Base-by-base conservation (phyloP, 2,329 filamentous ascomycete genomes). In the Sclerotinia minor region DNA sequence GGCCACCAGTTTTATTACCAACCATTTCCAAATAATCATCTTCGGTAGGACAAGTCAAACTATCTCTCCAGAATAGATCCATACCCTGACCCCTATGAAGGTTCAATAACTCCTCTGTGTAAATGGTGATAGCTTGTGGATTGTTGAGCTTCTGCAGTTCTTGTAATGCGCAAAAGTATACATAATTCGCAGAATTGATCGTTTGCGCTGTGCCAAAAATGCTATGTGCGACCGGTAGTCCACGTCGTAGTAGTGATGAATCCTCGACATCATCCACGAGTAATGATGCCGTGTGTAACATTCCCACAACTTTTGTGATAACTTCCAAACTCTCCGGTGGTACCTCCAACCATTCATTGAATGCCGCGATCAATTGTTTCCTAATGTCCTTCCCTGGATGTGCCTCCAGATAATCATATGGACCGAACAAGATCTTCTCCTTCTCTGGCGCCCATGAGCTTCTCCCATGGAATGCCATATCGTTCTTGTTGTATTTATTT, bases 1-100 rank as follows among this genome's bases (percentile, higher is more conserved):
- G 83, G 0, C 92, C 92, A 64, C 92, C 92, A 0, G 92, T 96
- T 81, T 96, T 96, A 80, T 96, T 94, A 74, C 87, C 87, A 15
- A 96, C 92, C 92, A 96, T 96, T 78, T 96, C 91, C n/a, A 96
- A 85, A 79, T 96, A 96, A 79, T 96, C 92, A 72, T 93, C 91
- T 79, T 95, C 92, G 61, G 86, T 91, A 19, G 92, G 92, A 78
- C 91, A 94, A 26, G 89, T 94, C 69, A 95, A 82, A 35, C 89
- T 92, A 79, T 95, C 92, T 68, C 92, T 85, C 92, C 93, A 96
- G 81, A 91, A 95, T 49, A 96, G 84, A 74, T 96, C 93, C 90
- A 96, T 94, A 72, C 92, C 92, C 79, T 96, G 92, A 26, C 92
- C 92, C 41, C 92, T 84, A 79, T 96, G 92, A 61, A 96, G 85